Evolutionary conservation across 139 green algal genomes (phyloP), one percentile per base, ranked within the genome.

Genomic region (Desmodesmus armatus): DNA sequence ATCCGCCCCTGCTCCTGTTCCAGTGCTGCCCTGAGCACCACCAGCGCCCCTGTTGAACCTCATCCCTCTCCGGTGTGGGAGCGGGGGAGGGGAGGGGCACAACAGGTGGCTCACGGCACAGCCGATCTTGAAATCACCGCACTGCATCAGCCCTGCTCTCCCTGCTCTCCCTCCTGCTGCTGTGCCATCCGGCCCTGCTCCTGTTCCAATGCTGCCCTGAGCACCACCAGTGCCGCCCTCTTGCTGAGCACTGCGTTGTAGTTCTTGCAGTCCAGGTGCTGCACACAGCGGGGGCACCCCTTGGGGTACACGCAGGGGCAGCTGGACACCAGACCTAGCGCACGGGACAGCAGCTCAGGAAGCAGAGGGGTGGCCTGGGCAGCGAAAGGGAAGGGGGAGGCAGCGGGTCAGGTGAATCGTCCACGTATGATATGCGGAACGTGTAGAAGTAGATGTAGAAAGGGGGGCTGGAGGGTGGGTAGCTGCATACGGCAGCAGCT

Each of bases 271-370:
- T 90, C 80, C 23, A 91, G 85, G 86, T 95, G 91, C 88, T 99
- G 96, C n/a, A 97, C 88, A 88, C 96, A 99, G 27, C 63, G 55
- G 7, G 96, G 96, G 88, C 96, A 99, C 80, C 96, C 82, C 47
- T 62, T 60, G 15, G 65, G 66, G 13, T 86, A 81, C 1, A 35
- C 41, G 87, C 96, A 99, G 72, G 37, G 21, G 87, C 96, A 99
- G 13, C 62, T 80, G 4, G 66, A 4, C 25, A 99, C 89, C 9
- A 98, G 90, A 58, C 89, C 75, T 37, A 97, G 71, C 3, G 96
- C 97, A 5, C 77, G 78, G 71, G 82, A 23, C 77, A 98, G 78
- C 71, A 99, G 83, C 39, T 89, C 53, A 4, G 58, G 67, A 41
- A 99, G 97, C 25, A 96, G 83, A 0, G 92, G 93, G 15, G 77